Conservation (phyloP, 2,329 filamentous ascomycete species). For the Epichloe elymi region DNA sequence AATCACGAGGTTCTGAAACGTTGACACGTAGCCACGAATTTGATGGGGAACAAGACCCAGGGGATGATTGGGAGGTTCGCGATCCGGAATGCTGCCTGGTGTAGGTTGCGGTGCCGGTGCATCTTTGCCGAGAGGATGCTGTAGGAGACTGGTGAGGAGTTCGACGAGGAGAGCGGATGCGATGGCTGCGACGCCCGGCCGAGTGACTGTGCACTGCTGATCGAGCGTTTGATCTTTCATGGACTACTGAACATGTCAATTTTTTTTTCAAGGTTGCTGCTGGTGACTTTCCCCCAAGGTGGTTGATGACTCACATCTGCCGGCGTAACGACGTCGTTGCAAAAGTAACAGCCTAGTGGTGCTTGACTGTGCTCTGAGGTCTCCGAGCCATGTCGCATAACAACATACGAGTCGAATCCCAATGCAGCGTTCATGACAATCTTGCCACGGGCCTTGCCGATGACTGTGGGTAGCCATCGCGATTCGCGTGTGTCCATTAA, state of each 20-base stretch:
- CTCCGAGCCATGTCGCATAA: constrained; percentile 84
- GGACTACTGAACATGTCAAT: constrained; percentile 42
- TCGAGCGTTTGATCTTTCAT: constrained; percentile 91
- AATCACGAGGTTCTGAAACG: constrained; percentile 61
- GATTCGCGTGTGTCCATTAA: constrained; percentile 94
- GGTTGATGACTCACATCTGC: constrained; percentile 58
- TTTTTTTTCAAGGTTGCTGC: not conserved
- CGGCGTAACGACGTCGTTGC: constrained; percentile 92
- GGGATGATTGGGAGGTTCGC: constrained; percentile 44
- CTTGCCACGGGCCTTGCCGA: constrained; percentile 86
- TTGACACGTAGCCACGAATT: constrained; percentile 63
- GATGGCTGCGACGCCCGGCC: constrained; percentile 82
- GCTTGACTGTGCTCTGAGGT: constrained; percentile 40
- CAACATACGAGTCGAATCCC: constrained; percentile 92
- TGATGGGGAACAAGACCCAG: constrained; percentile 66
- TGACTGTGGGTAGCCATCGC: constrained; percentile 88
- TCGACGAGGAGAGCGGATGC: constrained; percentile 87
- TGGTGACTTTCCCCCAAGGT: not conserved
- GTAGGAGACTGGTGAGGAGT: constrained; percentile 72
- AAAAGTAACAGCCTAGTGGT: constrained; percentile 91
- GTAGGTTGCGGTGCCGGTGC: constrained; percentile 41
- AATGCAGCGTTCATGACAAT: constrained; percentile 94
- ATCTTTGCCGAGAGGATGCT: constrained; percentile 62
- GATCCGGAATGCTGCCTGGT: constrained; percentile 31
- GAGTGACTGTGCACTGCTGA: constrained; percentile 94